Base-by-base conservation (phyloP, 495 filamentous ascomycete species). In the Cryomyces minteri region DNA sequence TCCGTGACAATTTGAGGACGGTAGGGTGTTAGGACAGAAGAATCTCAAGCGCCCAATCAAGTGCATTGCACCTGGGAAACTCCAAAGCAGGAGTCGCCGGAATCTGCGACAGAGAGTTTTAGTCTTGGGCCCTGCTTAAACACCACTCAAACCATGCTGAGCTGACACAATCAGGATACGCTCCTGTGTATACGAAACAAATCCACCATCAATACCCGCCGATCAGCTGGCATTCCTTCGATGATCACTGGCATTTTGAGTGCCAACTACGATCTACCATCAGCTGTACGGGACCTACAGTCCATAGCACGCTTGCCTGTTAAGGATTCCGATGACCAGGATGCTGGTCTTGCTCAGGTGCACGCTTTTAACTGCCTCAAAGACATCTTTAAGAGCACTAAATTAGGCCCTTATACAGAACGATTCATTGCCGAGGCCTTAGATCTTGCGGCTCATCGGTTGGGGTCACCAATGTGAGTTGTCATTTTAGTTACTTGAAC, bases 361-460 rank as follows among this genome's bases (percentile, higher is more conserved):
- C 90, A 98, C 55, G 85, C 88, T 0, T 68, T 94, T 50, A 98
- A 98, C 51, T 93, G 80, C 49, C 61, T 96, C 39, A 84, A 88
- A 56, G 82, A 87, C 44, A 77, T 90, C 5, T 90, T 94, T 56
- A 82, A 74, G 32, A 84, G 80, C 53, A 79, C 82, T 5, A 72
- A 73, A 18, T 67, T 94, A 9, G 77, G 75, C 7, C 59, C 62
- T 18, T 54, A 59, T 34, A 76, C 80, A 0, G 82, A 88, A 48
- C 61, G 58, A 1, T 77, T 83, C 49, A 69, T 96, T 29, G 79
- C 82, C 44, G 58, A 71, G n/a, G 73, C 73, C 7, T 63, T 96
- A 12, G 73, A 77, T 34, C 67, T 94, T 34, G 86, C 85, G 6
- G 80, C 81, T 9, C 66, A 69, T 32, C 80, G 77, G 47, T 67